Base-by-base conservation (phyloP, 208 protist genomes). In the Endotrypanum monterogeii region DNA sequence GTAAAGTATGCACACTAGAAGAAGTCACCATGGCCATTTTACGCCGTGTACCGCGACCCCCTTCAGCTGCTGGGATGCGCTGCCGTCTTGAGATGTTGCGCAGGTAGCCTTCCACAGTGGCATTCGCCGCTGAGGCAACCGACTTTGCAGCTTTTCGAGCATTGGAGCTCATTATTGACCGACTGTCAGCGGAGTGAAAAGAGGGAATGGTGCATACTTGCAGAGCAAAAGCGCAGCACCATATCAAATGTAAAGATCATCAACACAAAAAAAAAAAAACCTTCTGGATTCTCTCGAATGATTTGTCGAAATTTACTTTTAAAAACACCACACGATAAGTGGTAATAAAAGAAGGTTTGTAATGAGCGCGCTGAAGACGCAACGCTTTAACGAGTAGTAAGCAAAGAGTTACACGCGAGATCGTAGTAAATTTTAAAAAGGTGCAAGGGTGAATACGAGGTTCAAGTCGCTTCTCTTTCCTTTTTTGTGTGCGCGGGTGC, bases 11-110 rank as follows among this genome's bases (percentile, higher is more conserved):
- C 63, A 69, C 65, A 14, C 30, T 76, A 37, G 80, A 79, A 18
- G 93, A 90, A 2, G 90, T 95, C 37, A 97, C 90, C 93, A 95
- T 94, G 4, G 84, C 91, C 61, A 96, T 60, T 58, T 88, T 92
- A 0, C 93, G 83, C 25, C 93, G 82, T 28, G 91, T 97, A 1
- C 93, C 93, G 30, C 91, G 74, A 25, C 93, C 91, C 46, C 94
- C 94, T 68, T 92, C 81, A 4, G 85, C 89, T 25, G 74, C 82
- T 20, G 91, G 91, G 30, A 96, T 84, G n/a, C 91, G 89, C 54
- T 85, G 73, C 14, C 91, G 83, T 55, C 83, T 85, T 5, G 88
- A 91, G 6, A 88, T 92, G 76, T 95, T 96, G 50, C 87, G 83
- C 46, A 97, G 73, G 78, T 97, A 97, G 11, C 94, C 91, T 52